Percentiles rank a stretch among this genome's conserved stretches.
phyloP scores from a whole-genome alignment of 345 rosid species.

The Lepidium aucheri region DNA sequence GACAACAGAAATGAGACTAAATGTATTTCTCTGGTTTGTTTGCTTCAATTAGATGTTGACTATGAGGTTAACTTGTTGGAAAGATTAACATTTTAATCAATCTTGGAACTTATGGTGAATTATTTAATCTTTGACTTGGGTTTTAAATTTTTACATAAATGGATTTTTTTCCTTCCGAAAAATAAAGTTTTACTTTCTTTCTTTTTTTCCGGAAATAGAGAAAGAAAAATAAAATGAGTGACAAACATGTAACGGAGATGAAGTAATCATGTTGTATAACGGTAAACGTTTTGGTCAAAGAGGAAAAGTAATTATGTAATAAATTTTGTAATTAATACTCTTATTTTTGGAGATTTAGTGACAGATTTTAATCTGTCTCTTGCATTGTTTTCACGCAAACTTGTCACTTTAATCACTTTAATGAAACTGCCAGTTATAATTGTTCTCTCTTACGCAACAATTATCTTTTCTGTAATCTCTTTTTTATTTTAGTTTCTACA shows the following conservation, averaged over 20 bases:
- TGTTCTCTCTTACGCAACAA: conserved; percentile 18
- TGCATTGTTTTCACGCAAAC: conserved; percentile 29
- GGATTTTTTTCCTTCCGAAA: no score
- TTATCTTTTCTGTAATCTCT: neutral
- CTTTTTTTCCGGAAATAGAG: neutral
- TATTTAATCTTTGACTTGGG: neutral
- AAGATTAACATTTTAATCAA: neutral
- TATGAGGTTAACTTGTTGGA: neutral
- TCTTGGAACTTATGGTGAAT: neutral
- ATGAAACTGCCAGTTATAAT: conserved; percentile 23
- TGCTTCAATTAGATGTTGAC: neutral
- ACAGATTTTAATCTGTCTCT: conserved; percentile 6
- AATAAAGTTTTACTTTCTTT: neutral
- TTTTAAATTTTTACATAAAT: neutral
- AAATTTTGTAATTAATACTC: conserved; percentile 8
- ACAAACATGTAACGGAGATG: conserved; percentile 11
- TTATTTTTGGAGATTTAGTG: conserved; percentile 9
- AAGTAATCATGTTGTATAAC: conserved; percentile 14
- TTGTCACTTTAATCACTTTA: conserved; percentile 6
- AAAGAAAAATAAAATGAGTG: neutral
- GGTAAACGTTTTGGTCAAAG: conserved; percentile 18
- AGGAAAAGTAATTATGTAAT: conserved; percentile 8
- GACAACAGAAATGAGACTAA: no score
- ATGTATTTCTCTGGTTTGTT: no score
- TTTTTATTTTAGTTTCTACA: no score